phyloP scores from a whole-genome alignment of 129 eudicot genomes.

The Tagetes erecta region DNA sequence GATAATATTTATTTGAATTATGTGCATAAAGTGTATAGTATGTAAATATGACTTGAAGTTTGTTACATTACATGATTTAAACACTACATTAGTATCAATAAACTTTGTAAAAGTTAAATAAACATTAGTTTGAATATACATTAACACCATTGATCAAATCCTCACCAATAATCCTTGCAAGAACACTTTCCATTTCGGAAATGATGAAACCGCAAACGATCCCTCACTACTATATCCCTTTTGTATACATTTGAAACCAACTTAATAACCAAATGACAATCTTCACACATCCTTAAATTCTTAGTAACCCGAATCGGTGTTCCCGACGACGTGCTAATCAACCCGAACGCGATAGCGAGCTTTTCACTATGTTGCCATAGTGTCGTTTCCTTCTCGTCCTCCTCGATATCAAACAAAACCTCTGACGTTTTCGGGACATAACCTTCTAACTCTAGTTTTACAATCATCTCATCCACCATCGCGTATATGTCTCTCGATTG shows the following conservation, averaged over 20 bases:
- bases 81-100: no score
- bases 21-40: no score
- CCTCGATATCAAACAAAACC: constrained; percentile 58
- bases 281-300: constrained; percentile 59
- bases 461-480: constrained; percentile 43
- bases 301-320: constrained; percentile 51
- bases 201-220: constrained; percentile 61
- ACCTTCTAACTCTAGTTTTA: constrained; percentile 40
- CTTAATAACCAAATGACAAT: constrained; percentile 55
- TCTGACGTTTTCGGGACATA: constrained; percentile 45
- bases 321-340: constrained; percentile 44
- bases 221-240: constrained; percentile 58
- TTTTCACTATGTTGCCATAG: constrained; percentile 60
- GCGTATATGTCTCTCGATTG: constrained; percentile 38
- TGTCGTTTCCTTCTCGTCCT: constrained; percentile 54
- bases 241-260: constrained; percentile 53
- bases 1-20: no score
- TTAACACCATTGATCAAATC: neutral
- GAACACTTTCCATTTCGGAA: constrained; percentile 63
- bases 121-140: neutral
- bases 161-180: constrained; percentile 65
- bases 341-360: constrained; percentile 63
- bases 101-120: no score
- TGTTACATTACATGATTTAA: no score
- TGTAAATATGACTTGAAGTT: no score